Evolutionary conservation across 2,329 filamentous ascomycete genomes (phyloP), one percentile per base, ranked within the genome.

Genomic region (Trichoderma citrinoviride): DNA sequence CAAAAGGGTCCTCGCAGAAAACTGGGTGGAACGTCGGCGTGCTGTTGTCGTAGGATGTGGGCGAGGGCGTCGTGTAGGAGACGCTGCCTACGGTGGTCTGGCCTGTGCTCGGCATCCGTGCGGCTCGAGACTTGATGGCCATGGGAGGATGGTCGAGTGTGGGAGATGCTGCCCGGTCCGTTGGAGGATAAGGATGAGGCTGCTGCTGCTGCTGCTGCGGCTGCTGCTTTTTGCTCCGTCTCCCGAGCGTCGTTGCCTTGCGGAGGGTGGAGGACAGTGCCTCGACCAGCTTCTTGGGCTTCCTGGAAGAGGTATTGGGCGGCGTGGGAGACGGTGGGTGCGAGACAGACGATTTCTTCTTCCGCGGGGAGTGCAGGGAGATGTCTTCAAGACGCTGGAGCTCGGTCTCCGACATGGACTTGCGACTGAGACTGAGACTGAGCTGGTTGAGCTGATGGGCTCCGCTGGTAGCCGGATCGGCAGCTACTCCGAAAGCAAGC

Each of bases 371-470:
- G 64, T 77, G 76, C 27, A 82, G 69, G n/a, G 79, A 79, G 67
- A 83, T 82, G n/a, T 78, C 78, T 68, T 82, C 79, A 3, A 83
- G 74, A 33, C 77, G 74, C 8, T 80, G 75, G n/a, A 83, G 73
- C 68, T 82, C 80, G 43, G 79, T 79, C 67, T 83, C 80, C 3
- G 80, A 82, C 72, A 82, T 79, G 65, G 79, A 80, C 25, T 72
- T 77, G 15, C 73, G 73, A 44, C 73, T 73, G 14, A 75, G 65
- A 57, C 72, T 77, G 15, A 73, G 73, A 44, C 73, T 73, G 14
- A 75, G 65, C 54, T 70, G 67, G 5, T 69, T 67, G 40, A 69
- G 65, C 37, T 70, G 69, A 19, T 71, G 69, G 7, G 58, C 46
- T n/a, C 55, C 50, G 60, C 69, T 41, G 10, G 66, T 66, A 65